A percentile compares a stretch with the other conserved stretches of the same genome.
Conservation (phyloP, 2,329 filamentous ascomycete species). For the Fusarium compactum region DNA sequence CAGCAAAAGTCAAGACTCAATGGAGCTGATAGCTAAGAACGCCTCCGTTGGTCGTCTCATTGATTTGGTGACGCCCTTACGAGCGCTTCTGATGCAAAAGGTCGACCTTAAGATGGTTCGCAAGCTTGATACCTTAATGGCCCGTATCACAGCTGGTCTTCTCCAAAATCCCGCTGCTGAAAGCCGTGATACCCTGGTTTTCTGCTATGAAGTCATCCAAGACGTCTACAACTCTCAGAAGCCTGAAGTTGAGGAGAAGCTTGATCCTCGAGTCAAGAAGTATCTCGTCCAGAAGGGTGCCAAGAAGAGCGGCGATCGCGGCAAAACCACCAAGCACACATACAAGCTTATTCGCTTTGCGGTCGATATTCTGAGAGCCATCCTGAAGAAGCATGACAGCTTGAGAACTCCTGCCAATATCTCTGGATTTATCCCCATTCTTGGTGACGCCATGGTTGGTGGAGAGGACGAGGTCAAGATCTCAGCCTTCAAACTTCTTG, state of each 20-base stretch:
- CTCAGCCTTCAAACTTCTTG: slow-evolving; percentile 85
- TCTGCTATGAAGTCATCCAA: slow-evolving; percentile 95
- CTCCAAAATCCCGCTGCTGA: slow-evolving; percentile 83
- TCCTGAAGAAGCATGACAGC: slow-evolving; percentile 87
- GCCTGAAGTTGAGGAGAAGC: slow-evolving; percentile 63
- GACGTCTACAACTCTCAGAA: slow-evolving; percentile 79
- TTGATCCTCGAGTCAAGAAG: slow-evolving; percentile 73
- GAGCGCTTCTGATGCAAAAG: slow-evolving; percentile 83
- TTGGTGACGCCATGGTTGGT: slow-evolving; percentile 87
- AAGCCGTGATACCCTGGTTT: slow-evolving; percentile 85
- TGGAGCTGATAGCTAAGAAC: slow-evolving; percentile 89
- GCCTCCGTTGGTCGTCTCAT: slow-evolving; percentile 80
- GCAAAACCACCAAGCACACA: slow-evolving; percentile 80
- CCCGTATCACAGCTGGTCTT: slow-evolving; percentile 84
- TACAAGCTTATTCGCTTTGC: slow-evolving; percentile 92
- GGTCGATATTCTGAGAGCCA: slow-evolving; percentile 84
- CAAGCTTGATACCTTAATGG: slow-evolving; percentile 90
- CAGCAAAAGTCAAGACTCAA: slow-evolving; percentile 97
- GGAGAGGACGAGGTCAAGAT: slow-evolving; percentile 94
- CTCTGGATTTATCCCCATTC: slow-evolving; percentile 85
- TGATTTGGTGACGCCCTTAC: slow-evolving; percentile 81
- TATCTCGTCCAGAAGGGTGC: slow-evolving; percentile 86
- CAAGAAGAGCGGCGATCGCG: slow-evolving; percentile 78
- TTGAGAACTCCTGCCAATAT: slow-evolving; percentile 85
- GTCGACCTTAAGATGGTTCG: slow-evolving; percentile 84